A percentile compares a stretch with the other conserved stretches of the same genome.
Conservation (phyloP, 768 basidiomycete species). For the Tremella yokohamensis region DNA sequence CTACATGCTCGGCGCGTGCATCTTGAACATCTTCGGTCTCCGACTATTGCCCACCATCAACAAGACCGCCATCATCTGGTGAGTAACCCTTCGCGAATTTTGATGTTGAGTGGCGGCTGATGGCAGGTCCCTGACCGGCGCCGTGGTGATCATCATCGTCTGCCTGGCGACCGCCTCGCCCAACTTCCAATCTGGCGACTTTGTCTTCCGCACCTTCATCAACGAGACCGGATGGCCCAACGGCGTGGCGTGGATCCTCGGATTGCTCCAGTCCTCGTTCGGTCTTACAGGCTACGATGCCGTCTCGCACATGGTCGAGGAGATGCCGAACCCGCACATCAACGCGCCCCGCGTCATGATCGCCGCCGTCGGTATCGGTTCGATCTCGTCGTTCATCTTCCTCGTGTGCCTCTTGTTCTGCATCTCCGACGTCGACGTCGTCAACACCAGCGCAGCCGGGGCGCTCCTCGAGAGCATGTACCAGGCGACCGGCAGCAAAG, state of each 20-base stretch:
- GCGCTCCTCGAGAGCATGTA: slow-evolving; percentile 37
- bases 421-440: slow-evolving; percentile 33
- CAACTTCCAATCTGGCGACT: slow-evolving; percentile 33
- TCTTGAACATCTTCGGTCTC: slow-evolving; percentile 35
- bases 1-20: slow-evolving; percentile 34
- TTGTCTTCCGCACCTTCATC: slow-evolving; percentile 38
- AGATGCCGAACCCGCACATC: slow-evolving; percentile 39
- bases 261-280: slow-evolving; percentile 40
- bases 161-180: slow-evolving; percentile 25
- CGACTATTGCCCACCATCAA: slow-evolving; percentile 38
- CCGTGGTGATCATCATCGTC: slow-evolving; percentile 35
- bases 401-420: slow-evolving; percentile 37
- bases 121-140: slow-evolving; percentile 31
- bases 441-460: slow-evolving; percentile 34
- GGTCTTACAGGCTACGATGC: slow-evolving; percentile 44
- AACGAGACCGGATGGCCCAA: slow-evolving; percentile 46
- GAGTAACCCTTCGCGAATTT: slow-evolving; percentile 9
- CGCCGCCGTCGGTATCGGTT: slow-evolving; percentile 34
- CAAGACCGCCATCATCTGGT: slow-evolving; percentile 41
- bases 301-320: slow-evolving; percentile 44
- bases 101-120: slow-evolving; percentile 3
- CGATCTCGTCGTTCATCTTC: slow-evolving; percentile 33
- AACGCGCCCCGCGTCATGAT: slow-evolving; percentile 43
- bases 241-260: slow-evolving; percentile 41
- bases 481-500: slow-evolving; percentile 34